These are phyloP conservation scores for Agaricales sp. DNA, from an alignment of 1,284 basidiomycete species.

Conservation along the genomic window DNA sequence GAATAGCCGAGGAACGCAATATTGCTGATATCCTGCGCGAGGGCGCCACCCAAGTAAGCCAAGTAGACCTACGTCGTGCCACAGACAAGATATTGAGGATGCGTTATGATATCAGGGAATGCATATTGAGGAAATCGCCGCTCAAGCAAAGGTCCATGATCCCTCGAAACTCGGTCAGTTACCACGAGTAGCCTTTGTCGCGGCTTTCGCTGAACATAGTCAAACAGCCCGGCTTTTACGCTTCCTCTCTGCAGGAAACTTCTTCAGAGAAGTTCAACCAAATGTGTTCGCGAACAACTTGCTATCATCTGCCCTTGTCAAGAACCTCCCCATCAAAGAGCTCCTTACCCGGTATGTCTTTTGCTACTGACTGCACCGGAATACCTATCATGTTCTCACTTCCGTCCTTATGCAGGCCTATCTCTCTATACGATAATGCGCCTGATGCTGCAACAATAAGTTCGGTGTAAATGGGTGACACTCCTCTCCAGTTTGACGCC, in stretches of 20 bases:
- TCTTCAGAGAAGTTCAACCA: neutral
- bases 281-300: slow-evolving; percentile 1
- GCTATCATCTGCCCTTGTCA: neutral
- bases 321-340: neutral
- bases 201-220: too few species aligned
- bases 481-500: too few species aligned
- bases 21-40: neutral
- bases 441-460: neutral
- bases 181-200: too few species aligned
- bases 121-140: neutral
- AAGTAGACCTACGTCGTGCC: neutral
- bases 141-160: neutral
- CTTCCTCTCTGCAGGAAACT: neutral
- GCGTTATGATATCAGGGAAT: neutral
- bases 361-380: too few species aligned
- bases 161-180: neutral
- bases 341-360: neutral
- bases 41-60: too few species aligned
- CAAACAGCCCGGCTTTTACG: slow-evolving; percentile 1
- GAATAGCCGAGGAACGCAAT: neutral
- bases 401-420: too few species aligned
- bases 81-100: neutral
- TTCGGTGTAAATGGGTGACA: neutral
- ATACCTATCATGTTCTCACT: too few species aligned
- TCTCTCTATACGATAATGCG: neutral